Base-by-base conservation (phyloP, 139 green algal genomes). In the Chlamydomonas sp. region DNA sequence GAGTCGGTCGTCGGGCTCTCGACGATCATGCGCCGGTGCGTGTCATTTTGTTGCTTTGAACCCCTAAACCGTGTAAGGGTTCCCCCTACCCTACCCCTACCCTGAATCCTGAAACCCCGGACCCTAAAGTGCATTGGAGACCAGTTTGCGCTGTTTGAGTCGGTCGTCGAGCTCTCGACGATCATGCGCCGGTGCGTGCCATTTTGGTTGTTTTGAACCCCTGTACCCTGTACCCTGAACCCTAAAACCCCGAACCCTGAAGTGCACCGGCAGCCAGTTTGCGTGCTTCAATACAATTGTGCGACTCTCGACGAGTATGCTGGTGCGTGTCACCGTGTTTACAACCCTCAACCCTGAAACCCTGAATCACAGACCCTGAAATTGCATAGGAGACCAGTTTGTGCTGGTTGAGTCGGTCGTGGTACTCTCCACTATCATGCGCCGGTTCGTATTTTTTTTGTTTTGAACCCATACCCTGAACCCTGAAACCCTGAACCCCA, bases 81-180 rank as follows among this genome's bases (percentile, higher is more conserved):
- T 13, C 43, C 16, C 13, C 13, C 43, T 54, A 26, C 20, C 43
- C 43, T 54, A 54, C 43, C 43, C 20, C 13, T 26, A 54, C 43
- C 43, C 43, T 54, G 13, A 54, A 54, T 20, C 43, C 13, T 20
- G 43, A 54, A 54, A 13, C 43, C 43, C 43, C n/a, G n/a, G n/a
- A n/a, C n/a, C n/a, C n/a, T n/a, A 67, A 94, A 94, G 83, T 95
- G 89, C 80, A 91, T 95, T 61, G 89, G 89, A 30, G 88, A 93
- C 72, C 85, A 92, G 81, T 96, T 96, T 81, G 91, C 91, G 20
- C 74, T 98, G 65, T 93, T 96, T 73, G 93, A 98, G 83, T 74
- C 83, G 3, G 50, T 93, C 1, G 84, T 90, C 22, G 83, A 79
- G 0, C 77, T 97, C 50, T 83, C 88, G 34, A 90, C 96, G 83